Base-by-base conservation (phyloP, 345 rosid species). In the Eucalyptus cloeziana region DNA sequence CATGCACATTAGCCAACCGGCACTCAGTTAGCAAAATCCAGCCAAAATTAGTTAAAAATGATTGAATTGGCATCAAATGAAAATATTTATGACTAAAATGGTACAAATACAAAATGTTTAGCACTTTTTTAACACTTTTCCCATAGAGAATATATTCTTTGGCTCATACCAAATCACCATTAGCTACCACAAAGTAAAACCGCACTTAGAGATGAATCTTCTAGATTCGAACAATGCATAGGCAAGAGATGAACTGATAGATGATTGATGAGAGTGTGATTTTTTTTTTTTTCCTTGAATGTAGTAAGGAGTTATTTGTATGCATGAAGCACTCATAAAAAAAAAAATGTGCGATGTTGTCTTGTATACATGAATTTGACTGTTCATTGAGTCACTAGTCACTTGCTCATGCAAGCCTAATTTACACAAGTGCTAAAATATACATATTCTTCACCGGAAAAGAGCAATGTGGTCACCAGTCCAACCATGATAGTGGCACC, bases 1-100 rank as follows among this genome's bases (percentile, higher is more conserved):
- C 47, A 45, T 45, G 12, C 49, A 45, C 11, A 1, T 45, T 1
- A 10, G 12, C 4, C 4, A 3, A 45, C 11, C 3, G 1, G 4
- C 12, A 45, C 49, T 4, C 12, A 10, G 0, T 45, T 3, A 45
- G 4, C 11, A 45, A 45, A 45, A 45, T 45, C 49, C 12, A 1
- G 1, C 12, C 49, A 45, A 45, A 45, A 45, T 45, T 45, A 10
- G 10, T 45, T 3, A 8, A 3, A 45, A 45, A 45, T 9, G 49
- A 45, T 4, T 45, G 47, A 45, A 45, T 45, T 45, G 3, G 49
- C 12, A 45, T 45, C 11, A 45, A 45, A 45, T 45, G 49, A 45
- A 45, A 45, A 45, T 1, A 4, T 45, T 45, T 10, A 45, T 45
- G 47, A 45, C 10, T 44, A 44, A 44, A 44, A 2, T 44, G 3